Conservation (phyloP, 805 yeast genomes). For the Hanseniaspora meyeri region DNA sequence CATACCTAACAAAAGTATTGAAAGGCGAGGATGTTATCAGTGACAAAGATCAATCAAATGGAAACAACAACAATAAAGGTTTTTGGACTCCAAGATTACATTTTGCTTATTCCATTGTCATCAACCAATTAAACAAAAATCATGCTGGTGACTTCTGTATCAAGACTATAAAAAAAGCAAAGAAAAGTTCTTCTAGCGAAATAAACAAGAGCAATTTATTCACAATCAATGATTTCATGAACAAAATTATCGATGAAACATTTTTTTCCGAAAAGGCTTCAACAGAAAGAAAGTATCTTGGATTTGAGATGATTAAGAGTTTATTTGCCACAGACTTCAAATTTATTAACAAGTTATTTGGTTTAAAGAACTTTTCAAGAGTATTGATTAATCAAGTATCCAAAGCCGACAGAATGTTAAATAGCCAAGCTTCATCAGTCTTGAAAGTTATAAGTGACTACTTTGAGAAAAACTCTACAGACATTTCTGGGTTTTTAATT, state of each 20-base stretch:
- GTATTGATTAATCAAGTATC: constrained; percentile 65
- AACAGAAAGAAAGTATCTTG: constrained; percentile 76
- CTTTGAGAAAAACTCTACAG: constrained; percentile 29
- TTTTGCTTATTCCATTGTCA: constrained; percentile 47
- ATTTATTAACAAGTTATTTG: constrained; percentile 28
- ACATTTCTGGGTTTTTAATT: constrained; percentile 26
- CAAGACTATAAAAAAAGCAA: constrained; percentile 24
- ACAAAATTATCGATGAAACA: constrained; percentile 62
- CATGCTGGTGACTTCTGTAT: constrained; percentile 27
- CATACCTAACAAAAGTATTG: constrained; percentile 47
- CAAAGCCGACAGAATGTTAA: constrained; percentile 49
- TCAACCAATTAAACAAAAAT: constrained; percentile 16
- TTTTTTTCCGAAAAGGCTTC: constrained; percentile 68
- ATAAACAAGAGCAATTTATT: constrained; percentile 18
- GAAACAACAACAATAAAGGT: constrained; percentile 40
- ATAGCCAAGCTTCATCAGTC: constrained; percentile 50
- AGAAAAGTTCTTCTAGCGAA: constrained; percentile 18
- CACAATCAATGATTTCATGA: constrained; percentile 61
- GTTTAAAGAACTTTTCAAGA: constrained; percentile 53
- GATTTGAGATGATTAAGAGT: constrained; percentile 57
- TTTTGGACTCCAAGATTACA: constrained; percentile 67
- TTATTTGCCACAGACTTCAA: constrained; percentile 28
- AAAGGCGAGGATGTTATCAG: constrained; percentile 38
- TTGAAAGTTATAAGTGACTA: constrained; percentile 33
- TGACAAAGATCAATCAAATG: constrained; percentile 18